phyloP scores from a whole-genome alignment of 306 rosid species.

The Inga oerstediana region DNA sequence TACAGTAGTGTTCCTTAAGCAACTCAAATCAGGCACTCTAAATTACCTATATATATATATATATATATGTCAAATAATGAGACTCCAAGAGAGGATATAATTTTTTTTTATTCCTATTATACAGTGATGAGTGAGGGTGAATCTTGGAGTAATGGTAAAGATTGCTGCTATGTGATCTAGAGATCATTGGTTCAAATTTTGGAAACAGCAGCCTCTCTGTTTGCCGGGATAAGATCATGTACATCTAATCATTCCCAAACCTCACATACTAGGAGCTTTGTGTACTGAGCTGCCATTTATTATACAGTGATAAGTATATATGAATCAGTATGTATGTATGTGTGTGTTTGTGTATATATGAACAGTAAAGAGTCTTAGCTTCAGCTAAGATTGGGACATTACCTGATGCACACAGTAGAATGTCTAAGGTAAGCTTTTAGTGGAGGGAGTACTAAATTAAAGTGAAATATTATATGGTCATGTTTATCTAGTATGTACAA shows the following conservation, averaged over 20 bases:
- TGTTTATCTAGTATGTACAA: constrained; percentile 26
- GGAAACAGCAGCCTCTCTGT: too few species aligned
- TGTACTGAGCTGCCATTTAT: too few species aligned
- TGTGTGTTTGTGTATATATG: too few species aligned
- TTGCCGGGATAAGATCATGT: too few species aligned
- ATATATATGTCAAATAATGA: neutral
- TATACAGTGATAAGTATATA: neutral
- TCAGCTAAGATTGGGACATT: neutral
- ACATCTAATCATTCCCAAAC: too few species aligned
- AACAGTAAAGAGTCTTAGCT: neutral
- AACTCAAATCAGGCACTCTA: neutral
- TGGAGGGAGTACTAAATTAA: constrained; percentile 22
- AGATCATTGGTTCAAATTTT: too few species aligned
- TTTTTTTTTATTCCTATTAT: neutral
- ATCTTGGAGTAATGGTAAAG: too few species aligned
- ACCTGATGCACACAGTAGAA: neutral
- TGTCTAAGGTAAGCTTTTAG: neutral
- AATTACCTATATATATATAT: neutral
- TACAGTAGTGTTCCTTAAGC: neutral
- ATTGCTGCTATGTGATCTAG: too few species aligned
- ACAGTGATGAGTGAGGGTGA: neutral
- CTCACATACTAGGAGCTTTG: too few species aligned
- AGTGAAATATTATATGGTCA: constrained; percentile 29
- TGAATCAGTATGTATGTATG: neutral
- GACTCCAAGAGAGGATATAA: neutral